These are phyloP conservation scores for Penicillium bialowiezense DNA, from an alignment of 495 filamentous ascomycete species.

Conservation along the genomic window DNA sequence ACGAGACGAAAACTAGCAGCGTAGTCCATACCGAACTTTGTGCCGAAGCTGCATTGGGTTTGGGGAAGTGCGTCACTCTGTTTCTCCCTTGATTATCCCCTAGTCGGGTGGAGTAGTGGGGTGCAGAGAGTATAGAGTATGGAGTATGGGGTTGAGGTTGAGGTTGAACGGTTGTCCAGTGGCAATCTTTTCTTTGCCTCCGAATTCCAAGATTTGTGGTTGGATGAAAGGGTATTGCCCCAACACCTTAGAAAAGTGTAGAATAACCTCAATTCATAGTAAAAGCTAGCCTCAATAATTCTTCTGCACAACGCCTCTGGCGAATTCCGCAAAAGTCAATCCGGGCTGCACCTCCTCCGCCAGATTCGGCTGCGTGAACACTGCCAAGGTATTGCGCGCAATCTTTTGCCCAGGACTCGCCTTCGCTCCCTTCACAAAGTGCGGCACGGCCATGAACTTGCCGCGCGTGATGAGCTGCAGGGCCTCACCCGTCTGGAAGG, in stretches of 20 bases:
- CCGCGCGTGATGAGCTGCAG: slow-evolving; percentile 85
- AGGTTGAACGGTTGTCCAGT: too few relatives aligned
- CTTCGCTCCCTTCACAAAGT: slow-evolving; percentile 79
- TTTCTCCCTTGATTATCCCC: background rate
- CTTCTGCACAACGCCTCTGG: slow-evolving; percentile 74
- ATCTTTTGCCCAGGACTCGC: slow-evolving; percentile 40
- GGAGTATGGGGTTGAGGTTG: background rate
- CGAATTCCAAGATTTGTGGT: too few relatives aligned
- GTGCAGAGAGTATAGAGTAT: too few relatives aligned
- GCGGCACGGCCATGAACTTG: slow-evolving; percentile 89
- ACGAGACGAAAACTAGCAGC: background rate
- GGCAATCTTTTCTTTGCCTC: background rate
- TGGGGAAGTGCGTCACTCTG: background rate
- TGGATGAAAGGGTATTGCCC: too few relatives aligned
- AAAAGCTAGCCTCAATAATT: slow-evolving; percentile 52
- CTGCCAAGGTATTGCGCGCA: slow-evolving; percentile 89
- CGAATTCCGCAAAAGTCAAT: slow-evolving; percentile 83
- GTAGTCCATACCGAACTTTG: background rate
- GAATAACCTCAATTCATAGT: background rate
- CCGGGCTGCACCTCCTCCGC: slow-evolving; percentile 76
- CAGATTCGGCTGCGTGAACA: slow-evolving; percentile 96
- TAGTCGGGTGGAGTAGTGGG: too few relatives aligned
- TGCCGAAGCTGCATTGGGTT: background rate
- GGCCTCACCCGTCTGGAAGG: slow-evolving; percentile 94
- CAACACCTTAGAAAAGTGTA: too few relatives aligned